Conservation (phyloP, 78 protist genomes). For the Thecamonas trahens region DNA sequence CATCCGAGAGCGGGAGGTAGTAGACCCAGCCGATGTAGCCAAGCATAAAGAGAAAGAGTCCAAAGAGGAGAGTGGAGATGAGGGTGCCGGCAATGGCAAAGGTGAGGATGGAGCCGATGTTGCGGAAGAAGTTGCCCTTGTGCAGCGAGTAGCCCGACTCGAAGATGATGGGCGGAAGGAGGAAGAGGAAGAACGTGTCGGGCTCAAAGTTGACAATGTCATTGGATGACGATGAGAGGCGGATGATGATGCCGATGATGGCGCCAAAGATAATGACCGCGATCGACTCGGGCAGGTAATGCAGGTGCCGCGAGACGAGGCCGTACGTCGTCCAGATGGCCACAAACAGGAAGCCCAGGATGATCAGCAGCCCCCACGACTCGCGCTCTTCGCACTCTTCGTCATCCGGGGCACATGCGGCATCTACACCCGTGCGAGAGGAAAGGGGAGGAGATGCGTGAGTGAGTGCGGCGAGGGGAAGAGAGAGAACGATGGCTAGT, state of each 20-base stretch:
- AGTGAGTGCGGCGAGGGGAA: no score
- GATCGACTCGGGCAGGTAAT: conserved; percentile 4
- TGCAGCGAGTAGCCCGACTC: conserved; percentile 72
- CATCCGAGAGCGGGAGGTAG: background rate
- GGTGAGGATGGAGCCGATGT: conserved; percentile 57
- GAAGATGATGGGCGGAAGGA: conserved; percentile 89
- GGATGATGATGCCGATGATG: background rate
- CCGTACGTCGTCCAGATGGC: background rate
- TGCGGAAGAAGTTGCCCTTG: conserved; percentile 55
- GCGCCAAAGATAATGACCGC: background rate
- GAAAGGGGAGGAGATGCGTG: no score
- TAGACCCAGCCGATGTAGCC: background rate
- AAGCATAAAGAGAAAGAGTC: background rate
- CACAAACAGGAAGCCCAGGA: background rate
- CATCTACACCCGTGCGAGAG: no score
- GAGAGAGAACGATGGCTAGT: no score
- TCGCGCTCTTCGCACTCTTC: background rate
- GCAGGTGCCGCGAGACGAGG: background rate
- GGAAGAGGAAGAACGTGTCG: conserved; percentile 66
- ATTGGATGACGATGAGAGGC: background rate
- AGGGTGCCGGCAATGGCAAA: conserved; percentile 87
- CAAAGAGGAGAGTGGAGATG: conserved; percentile 45
- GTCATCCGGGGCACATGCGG: no score
- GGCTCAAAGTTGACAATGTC: conserved; percentile 23
- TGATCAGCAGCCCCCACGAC: background rate